Evolutionary conservation across 2,329 filamentous ascomycete genomes (phyloP).

Genomic region (Sporothrix curviconia): DNA sequence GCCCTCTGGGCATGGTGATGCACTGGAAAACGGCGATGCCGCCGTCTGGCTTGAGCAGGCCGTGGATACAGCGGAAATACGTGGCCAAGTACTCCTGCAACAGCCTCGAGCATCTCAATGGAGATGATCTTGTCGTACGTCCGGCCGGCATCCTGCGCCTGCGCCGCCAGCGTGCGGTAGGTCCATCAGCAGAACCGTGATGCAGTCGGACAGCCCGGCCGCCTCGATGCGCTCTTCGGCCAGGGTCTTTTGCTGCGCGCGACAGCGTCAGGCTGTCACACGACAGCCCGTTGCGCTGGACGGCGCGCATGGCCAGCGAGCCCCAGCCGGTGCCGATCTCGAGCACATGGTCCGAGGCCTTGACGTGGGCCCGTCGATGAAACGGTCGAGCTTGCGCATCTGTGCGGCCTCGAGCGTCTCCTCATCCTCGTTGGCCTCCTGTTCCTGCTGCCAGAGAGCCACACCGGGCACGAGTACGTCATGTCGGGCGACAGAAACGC

Average conservation of each 20-base stretch:
- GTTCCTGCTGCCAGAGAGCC: too few relatives aligned
- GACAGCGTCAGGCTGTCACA: conserved; percentile 62
- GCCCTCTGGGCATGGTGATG: conserved; percentile 67
- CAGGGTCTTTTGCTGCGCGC: conserved; percentile 60
- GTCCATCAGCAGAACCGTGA: conserved; percentile 61
- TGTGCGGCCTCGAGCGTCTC: conserved; percentile 62
- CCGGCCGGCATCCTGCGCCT: conserved; percentile 39
- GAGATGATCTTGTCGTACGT: conserved; percentile 65
- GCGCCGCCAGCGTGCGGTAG: conserved; percentile 50
- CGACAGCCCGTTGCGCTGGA: conserved; percentile 58
- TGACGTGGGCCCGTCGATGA: conserved; percentile 61
- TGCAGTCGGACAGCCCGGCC: conserved; percentile 53
- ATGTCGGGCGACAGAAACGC: conserved; percentile 69
- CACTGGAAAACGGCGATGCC: conserved; percentile 68
- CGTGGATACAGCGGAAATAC: conserved; percentile 60
- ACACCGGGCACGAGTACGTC: conserved; percentile 69
- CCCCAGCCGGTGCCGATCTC: conserved; percentile 76
- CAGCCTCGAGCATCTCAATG: conserved; percentile 73
- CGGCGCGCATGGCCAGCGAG: conserved; percentile 64
- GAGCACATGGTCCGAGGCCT: conserved; percentile 59
- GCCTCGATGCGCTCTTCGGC: conserved; percentile 58
- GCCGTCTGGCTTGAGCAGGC: conserved; percentile 57
- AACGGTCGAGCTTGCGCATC: conserved; percentile 57
- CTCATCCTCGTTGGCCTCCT: too few relatives aligned
- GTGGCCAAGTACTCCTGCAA: conserved; percentile 57